These are phyloP conservation scores for Arabis hirsuta DNA, from an alignment of 345 rosid genomes.

Conservation along the genomic window DNA sequence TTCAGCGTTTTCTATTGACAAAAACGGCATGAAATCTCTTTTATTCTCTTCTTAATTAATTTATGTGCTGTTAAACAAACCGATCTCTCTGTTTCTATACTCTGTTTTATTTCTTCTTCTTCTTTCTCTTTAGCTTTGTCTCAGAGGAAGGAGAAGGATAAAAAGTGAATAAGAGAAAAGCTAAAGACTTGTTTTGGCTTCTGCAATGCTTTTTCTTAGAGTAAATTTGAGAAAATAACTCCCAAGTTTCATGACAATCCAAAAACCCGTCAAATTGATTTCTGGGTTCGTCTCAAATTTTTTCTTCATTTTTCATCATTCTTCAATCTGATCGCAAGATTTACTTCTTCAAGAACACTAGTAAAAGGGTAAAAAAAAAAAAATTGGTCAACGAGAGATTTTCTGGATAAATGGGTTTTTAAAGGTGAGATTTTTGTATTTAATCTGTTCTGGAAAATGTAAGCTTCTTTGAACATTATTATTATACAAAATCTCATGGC, in stretches of 20 bases:
- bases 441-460: neutral
- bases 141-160: slow-evolving; percentile 4
- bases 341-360: slow-evolving; percentile 18
- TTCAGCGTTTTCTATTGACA: slow-evolving; percentile 19
- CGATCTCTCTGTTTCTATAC: slow-evolving; percentile 36
- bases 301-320: neutral
- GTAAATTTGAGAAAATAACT: neutral
- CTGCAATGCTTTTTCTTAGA: slow-evolving; percentile 16
- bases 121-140: slow-evolving; percentile 14
- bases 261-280: neutral
- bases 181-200: neutral
- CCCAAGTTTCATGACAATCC: neutral
- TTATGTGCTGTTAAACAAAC: slow-evolving; percentile 29
- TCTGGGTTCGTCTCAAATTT: neutral
- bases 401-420: neutral
- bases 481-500: neutral
- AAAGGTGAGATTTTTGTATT: slow-evolving; percentile 22
- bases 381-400: slow-evolving; percentile 16
- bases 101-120: neutral
- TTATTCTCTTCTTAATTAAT: neutral
- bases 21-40: slow-evolving; percentile 36
- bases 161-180: neutral
- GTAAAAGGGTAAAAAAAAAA: neutral
- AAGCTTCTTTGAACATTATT: neutral
- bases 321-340: slow-evolving; percentile 4